Conservation (phyloP, 805 yeast genomes). For the Komagataella kurtzmanii region DNA sequence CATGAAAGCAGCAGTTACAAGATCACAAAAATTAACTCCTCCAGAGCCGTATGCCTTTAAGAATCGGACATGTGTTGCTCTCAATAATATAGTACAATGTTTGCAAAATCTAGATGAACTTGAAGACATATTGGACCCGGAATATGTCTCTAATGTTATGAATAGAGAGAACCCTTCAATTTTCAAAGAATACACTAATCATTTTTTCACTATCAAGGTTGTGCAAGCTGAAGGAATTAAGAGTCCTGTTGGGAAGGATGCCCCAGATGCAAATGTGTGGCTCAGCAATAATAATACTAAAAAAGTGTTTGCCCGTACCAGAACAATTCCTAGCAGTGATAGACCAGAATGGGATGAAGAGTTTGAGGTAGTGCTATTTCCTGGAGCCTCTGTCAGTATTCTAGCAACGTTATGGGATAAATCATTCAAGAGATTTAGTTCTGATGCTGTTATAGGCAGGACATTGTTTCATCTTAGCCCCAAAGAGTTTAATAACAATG, state of each 20-base stretch:
- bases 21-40: constrained; percentile 19
- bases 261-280: background rate
- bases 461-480: constrained; percentile 50
- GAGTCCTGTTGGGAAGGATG: background rate
- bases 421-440: constrained; percentile 23
- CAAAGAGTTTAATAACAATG: constrained; percentile 48
- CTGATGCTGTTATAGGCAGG: constrained; percentile 56
- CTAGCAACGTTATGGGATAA: constrained; percentile 42
- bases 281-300: background rate
- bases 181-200: constrained; percentile 4
- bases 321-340: constrained; percentile 41
- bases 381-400: background rate
- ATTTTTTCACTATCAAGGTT: constrained; percentile 1
- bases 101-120: constrained; percentile 31
- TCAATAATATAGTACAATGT: constrained; percentile 52
- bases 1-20: constrained; percentile 34
- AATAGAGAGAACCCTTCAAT: constrained; percentile 9
- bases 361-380: constrained; percentile 1
- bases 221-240: background rate
- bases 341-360: constrained; percentile 86
- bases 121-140: constrained; percentile 48
- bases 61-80: constrained; percentile 56
- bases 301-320: constrained; percentile 30
- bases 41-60: constrained; percentile 47
- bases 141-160: constrained; percentile 30